Conservation (phyloP, 257 asterid species). For the Solanum chiquidenum region DNA sequence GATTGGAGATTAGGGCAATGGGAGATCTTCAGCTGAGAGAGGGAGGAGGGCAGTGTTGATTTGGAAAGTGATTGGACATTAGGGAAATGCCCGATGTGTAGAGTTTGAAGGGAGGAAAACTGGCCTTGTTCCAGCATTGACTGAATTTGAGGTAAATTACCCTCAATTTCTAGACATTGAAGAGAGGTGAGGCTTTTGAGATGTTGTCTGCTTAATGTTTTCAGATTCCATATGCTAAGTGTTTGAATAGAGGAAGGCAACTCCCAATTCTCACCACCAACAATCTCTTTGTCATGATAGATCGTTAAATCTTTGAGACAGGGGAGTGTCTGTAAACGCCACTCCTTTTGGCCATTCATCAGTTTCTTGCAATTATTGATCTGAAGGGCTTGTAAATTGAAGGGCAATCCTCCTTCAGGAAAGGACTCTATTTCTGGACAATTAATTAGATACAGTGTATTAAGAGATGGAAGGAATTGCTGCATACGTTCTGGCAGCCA, state of each 20-base stretch:
- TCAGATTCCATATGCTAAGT: not conserved
- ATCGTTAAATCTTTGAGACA: not conserved
- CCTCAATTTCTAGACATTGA: not conserved
- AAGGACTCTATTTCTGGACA: not conserved
- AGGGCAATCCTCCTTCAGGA: too few species aligned
- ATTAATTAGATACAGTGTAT: accelerated
- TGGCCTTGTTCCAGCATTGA: too few species aligned
- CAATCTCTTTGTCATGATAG: accelerated
- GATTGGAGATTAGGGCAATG: too few species aligned
- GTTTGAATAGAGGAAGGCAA: not conserved
- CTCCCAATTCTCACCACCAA: not conserved
- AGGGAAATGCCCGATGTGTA: too few species aligned
- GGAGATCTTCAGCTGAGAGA: not conserved
- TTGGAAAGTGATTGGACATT: too few species aligned
- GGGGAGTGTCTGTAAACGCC: not conserved
- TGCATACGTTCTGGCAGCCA: not conserved
- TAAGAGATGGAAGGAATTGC: not conserved
- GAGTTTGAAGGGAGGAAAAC: too few species aligned
- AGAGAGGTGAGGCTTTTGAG: not conserved
- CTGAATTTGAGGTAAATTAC: not conserved
- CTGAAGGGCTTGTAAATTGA: not conserved
- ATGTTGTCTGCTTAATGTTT: not conserved
- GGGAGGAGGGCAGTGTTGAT: not conserved
- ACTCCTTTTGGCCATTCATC: not conserved
- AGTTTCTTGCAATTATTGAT: not conserved